Evolutionary conservation across 164 flowering plant genomes (phyloP).

Genomic region (Nymphaea thermarum): DNA sequence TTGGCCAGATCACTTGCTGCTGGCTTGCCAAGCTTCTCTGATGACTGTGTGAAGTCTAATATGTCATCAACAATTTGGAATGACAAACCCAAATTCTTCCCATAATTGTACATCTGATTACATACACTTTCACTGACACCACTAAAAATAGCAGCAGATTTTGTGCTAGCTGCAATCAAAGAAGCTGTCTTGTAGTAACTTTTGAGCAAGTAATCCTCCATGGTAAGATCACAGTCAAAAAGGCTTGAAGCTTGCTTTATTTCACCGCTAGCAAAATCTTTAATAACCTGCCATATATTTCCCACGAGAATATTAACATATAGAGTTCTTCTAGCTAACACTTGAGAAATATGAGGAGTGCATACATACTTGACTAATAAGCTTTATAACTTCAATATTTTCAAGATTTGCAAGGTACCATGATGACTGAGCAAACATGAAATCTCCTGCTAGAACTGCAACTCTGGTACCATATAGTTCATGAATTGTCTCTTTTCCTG

Average conservation of each 20-base stretch:
- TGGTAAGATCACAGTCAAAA: slow-evolving; percentile 57
- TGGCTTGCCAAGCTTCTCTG: slow-evolving; percentile 92
- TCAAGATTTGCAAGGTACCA: slow-evolving; percentile 98
- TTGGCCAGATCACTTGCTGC: slow-evolving; percentile 75
- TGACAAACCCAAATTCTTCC: slow-evolving; percentile 82
- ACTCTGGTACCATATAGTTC: slow-evolving; percentile 86
- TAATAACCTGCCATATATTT: slow-evolving; percentile 52
- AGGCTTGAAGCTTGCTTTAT: slow-evolving; percentile 94
- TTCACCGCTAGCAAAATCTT: slow-evolving; percentile 99
- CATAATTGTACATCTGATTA: slow-evolving; percentile 73
- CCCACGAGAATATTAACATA: neutral
- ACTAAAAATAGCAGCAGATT: slow-evolving; percentile 87
- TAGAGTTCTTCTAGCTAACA: neutral
- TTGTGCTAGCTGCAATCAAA: slow-evolving; percentile 80
- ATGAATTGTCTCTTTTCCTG: slow-evolving; percentile 93
- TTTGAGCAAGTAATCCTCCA: slow-evolving; percentile 76
- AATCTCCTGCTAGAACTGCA: slow-evolving; percentile 93
- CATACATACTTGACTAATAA: slow-evolving; percentile 72
- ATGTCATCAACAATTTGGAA: slow-evolving; percentile 96
- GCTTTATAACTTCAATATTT: slow-evolving; percentile 92
- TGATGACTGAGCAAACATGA: slow-evolving; percentile 98
- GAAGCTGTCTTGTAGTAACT: slow-evolving; percentile 96
- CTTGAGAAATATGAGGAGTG: neutral
- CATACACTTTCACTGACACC: slow-evolving; percentile 33
- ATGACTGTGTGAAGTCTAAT: slow-evolving; percentile 86